Percentiles rank a stretch among this genome's conserved stretches.
Conservation (phyloP, 2,329 filamentous ascomycete genomes). For the Knoxdaviesia proteae region DNA sequence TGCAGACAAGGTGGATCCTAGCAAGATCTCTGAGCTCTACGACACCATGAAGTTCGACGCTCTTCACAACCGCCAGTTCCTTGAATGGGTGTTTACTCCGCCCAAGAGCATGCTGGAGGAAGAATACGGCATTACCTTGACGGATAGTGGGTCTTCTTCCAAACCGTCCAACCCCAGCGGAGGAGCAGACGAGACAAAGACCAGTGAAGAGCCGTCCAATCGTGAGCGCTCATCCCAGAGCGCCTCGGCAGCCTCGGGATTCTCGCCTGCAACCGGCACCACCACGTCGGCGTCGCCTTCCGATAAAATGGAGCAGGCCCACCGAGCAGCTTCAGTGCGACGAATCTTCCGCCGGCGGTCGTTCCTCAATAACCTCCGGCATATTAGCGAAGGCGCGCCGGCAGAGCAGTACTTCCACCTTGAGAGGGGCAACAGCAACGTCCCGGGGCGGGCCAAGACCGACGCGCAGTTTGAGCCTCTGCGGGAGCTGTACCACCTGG, state of each 20-base stretch:
- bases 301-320: not conserved
- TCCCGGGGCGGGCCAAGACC: conserved; percentile 44
- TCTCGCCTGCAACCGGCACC: no score
- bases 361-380: conserved; percentile 31
- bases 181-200: no score
- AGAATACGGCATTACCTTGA: conserved; percentile 25
- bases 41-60: conserved; percentile 99
- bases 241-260: no score
- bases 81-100: conserved; percentile 95
- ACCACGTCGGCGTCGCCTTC: no score
- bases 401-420: conserved; percentile 74
- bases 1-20: conserved; percentile 92
- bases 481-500: conserved; percentile 77
- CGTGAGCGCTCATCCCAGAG: no score
- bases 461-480: conserved; percentile 75
- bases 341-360: conserved; percentile 40
- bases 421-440: conserved; percentile 54
- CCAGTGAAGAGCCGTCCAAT: no score
- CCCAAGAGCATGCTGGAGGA: conserved; percentile 59
- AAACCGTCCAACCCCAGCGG: no score
- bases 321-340: conserved; percentile 12
- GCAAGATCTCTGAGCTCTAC: conserved; percentile 95
- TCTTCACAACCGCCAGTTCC: conserved; percentile 82
- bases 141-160: not conserved
- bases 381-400: conserved; percentile 31